Base-by-base conservation (phyloP, 2,329 filamentous ascomycete species). In the Aspergillus costaricaensis region DNA sequence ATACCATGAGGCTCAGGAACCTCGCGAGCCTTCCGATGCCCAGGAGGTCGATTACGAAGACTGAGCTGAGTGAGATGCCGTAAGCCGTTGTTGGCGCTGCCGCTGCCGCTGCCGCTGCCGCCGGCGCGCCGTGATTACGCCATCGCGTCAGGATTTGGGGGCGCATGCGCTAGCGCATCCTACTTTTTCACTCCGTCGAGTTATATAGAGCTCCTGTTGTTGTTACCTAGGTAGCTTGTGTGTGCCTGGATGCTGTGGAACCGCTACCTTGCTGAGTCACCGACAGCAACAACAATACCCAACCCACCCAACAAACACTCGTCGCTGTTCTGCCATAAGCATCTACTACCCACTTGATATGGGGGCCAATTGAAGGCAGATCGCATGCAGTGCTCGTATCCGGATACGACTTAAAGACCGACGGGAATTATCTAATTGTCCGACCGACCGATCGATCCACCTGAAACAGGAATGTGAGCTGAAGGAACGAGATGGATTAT, bases 1-100 rank as follows among this genome's bases (percentile, higher is more conserved):
- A 74, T 97, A 86, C 75, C 91, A 96, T 72, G 93, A 97, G 75
- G 91, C 92, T 12, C 93, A 97, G 74, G 93, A 97, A 76, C 93
- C 93, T 8, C 88, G 86, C 69, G 93, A 97, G 74, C 89, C 92
- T 5, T 84, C 85, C 58, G 89, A 91, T 64, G 84, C 85, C 51
- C 81, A 85, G 62, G 85, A 87, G 39, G 79, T 81, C 57, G 78
- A 82, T 41, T 82, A 77, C 70, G 79, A 81, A 63, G 79, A 81
- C 60, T 69, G 62, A 4, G 68, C 58, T 60, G 56, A 36, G 32
- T 36, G 32, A 36, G 32, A 36, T 36, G 32, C 32, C 12, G 32
- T 36, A 14, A 36, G 32, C 32, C 32, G 32, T 36, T 14, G 32
- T 36, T 36, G 32, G 32, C 32, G 32, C 32, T 36, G 32, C 32